Base-by-base conservation (phyloP, 1,284 basidiomycete genomes). In the Moniliophthora roreri region DNA sequence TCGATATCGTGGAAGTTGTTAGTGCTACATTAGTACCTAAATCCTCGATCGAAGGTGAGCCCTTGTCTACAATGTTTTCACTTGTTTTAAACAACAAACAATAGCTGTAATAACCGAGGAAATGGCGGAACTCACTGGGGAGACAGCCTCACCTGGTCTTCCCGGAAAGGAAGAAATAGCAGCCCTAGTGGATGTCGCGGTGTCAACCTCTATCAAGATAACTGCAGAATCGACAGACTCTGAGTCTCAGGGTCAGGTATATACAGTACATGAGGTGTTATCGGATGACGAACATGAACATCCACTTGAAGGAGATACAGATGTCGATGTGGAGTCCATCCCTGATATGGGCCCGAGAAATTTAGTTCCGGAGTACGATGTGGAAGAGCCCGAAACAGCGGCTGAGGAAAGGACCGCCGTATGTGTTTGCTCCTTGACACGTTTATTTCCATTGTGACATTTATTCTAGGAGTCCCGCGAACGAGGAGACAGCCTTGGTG, bases 251-350 rank as follows among this genome's bases (percentile, higher is more conserved):
- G 34, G 9, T 6, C 47, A 18, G 36, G 34, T 15, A 36, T 50
- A 54, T 35, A 48, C 20, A 9, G 41, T 51, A 35, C 10, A 45
- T 36, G 42, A 50, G 11, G 28, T 50, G n/a, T 7, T 47, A 15
- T 38, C 49, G 10, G 49, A 50, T 8, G 48, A 54, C 16, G 38
- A 44, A 40, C 4, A 18, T 49, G 13, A 34, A 53, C 21, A 15
- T 5, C 9, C 46, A 36, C 13, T 37, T 37, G 39, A 44, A 20
- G 51, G 9, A 11, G 51, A 53, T 20, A 23, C 10, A 4, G 46
- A 53, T 16, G 23, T 54, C n/a, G 47, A 54, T 8, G 34, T 54
- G 5, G 52, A 49, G 28, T 37, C 52, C 13, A 24, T 50, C 9
- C 1, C 48, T 18, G 48, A 21, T 7, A 16, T 38, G 13, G 34